Conservation (phyloP, 805 yeast species). For the Saccharomycopsis fodiens region DNA sequence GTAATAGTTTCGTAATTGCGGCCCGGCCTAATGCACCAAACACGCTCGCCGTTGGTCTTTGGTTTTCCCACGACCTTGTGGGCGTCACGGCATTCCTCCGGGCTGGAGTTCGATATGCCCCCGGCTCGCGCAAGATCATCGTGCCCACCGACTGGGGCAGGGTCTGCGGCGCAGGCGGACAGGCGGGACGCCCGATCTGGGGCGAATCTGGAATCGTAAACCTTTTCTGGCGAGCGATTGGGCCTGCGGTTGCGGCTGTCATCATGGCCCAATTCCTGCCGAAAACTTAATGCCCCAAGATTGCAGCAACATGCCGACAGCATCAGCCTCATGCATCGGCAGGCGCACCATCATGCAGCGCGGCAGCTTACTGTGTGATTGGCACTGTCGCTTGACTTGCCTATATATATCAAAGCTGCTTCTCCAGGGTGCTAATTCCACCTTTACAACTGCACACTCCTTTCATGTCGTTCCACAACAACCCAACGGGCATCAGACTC, state of each 20-base stretch:
- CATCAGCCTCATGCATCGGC: neutral
- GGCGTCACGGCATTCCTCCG: too few relatives aligned
- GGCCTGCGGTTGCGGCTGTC: neutral
- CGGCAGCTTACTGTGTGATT: neutral
- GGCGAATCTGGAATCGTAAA: too few relatives aligned
- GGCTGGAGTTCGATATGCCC: too few relatives aligned
- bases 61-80: too few relatives aligned
- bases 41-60: too few relatives aligned
- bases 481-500: slow-evolving; percentile 10
- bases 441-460: neutral
- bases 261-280: neutral
- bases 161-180: too few relatives aligned
- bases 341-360: neutral
- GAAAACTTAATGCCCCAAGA: neutral
- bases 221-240: too few relatives aligned
- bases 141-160: too few relatives aligned
- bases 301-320: neutral
- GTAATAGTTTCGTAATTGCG: too few relatives aligned
- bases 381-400: neutral
- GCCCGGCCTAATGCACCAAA: too few relatives aligned
- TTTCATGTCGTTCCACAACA: slow-evolving; percentile 2
- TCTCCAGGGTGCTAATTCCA: neutral
- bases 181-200: too few relatives aligned
- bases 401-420: neutral
- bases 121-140: too few relatives aligned